Evolutionary conservation across 768 basidiomycete species (phyloP).

Genomic region (Royoungia palumana): DNA sequence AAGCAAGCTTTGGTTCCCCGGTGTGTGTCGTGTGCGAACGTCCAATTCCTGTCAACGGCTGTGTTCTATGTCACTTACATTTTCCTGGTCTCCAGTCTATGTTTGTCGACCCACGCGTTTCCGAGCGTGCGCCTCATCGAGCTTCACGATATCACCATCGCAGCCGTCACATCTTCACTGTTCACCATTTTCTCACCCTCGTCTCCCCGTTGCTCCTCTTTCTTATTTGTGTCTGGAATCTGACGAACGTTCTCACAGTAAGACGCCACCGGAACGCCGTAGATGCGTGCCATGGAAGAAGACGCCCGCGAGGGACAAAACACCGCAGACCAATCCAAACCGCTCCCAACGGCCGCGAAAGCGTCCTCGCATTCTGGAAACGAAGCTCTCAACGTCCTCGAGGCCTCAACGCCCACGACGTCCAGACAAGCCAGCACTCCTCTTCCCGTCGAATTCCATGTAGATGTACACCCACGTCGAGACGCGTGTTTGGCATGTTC

Average conservation of each 20-base stretch:
- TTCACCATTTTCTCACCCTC: neutral
- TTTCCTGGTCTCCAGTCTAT: too few species aligned
- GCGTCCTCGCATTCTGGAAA: slow-evolving; percentile 63
- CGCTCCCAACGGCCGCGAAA: neutral
- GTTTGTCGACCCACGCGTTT: too few species aligned
- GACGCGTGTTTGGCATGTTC: slow-evolving; percentile 50
- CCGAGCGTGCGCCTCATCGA: too few species aligned
- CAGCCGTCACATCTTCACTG: neutral
- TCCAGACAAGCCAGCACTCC: slow-evolving; percentile 41
- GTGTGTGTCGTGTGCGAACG: too few species aligned
- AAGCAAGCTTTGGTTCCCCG: slow-evolving; percentile 36
- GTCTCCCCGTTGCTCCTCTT: neutral
- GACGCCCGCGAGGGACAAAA: slow-evolving; percentile 52
- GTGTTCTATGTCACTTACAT: too few species aligned
- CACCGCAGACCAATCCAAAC: slow-evolving; percentile 24
- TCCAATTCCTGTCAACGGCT: too few species aligned
- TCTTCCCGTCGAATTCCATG: neutral
- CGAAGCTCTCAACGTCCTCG: slow-evolving; percentile 49
- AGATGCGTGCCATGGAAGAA: slow-evolving; percentile 76
- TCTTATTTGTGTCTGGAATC: neutral
- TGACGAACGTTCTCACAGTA: slow-evolving; percentile 39
- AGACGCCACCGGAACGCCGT: slow-evolving; percentile 54
- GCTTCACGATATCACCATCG: too few species aligned
- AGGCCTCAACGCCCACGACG: slow-evolving; percentile 43
- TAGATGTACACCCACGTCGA: slow-evolving; percentile 55